These are phyloP conservation scores for Malassezia vespertilionis DNA, from an alignment of 1,284 basidiomycete genomes.

Conservation along the genomic window DNA sequence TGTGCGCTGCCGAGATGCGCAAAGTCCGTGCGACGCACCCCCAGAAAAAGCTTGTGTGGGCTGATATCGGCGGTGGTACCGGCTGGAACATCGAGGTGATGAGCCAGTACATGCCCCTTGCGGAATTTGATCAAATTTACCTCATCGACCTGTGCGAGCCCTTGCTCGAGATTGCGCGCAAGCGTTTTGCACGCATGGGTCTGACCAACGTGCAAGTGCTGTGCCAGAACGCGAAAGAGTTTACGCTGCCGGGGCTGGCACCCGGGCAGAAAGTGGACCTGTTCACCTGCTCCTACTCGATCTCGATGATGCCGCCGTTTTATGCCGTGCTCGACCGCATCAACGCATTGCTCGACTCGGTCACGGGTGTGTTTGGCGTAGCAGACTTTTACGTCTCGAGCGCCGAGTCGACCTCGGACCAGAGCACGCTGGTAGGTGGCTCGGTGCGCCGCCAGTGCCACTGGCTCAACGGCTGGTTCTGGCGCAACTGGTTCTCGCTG, in stretches of 20 bases:
- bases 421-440: slow-evolving; percentile 55
- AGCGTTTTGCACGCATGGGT: slow-evolving; percentile 59
- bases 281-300: slow-evolving; percentile 46
- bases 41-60: slow-evolving; percentile 59
- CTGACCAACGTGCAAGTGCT: slow-evolving; percentile 67
- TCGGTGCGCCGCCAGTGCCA: slow-evolving; percentile 61
- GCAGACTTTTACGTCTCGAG: slow-evolving; percentile 71
- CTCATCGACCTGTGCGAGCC: slow-evolving; percentile 67
- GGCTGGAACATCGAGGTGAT: slow-evolving; percentile 73
- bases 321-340: slow-evolving; percentile 62
- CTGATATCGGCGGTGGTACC: slow-evolving; percentile 72
- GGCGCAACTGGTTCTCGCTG: slow-evolving; percentile 57
- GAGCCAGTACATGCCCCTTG: slow-evolving; percentile 58
- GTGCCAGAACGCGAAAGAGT: slow-evolving; percentile 64
- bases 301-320: slow-evolving; percentile 55
- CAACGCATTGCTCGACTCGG: slow-evolving; percentile 59
- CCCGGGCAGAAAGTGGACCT: slow-evolving; percentile 38
- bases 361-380: slow-evolving; percentile 60
- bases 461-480: slow-evolving; percentile 68
- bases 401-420: slow-evolving; percentile 55
- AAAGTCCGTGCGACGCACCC: slow-evolving; percentile 49
- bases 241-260: slow-evolving; percentile 54
- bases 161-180: slow-evolving; percentile 61
- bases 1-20: slow-evolving; percentile 60
- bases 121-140: slow-evolving; percentile 54